Evolutionary conservation across 2,329 filamentous ascomycete species (phyloP).

Genomic region (Massarina eburnea): DNA sequence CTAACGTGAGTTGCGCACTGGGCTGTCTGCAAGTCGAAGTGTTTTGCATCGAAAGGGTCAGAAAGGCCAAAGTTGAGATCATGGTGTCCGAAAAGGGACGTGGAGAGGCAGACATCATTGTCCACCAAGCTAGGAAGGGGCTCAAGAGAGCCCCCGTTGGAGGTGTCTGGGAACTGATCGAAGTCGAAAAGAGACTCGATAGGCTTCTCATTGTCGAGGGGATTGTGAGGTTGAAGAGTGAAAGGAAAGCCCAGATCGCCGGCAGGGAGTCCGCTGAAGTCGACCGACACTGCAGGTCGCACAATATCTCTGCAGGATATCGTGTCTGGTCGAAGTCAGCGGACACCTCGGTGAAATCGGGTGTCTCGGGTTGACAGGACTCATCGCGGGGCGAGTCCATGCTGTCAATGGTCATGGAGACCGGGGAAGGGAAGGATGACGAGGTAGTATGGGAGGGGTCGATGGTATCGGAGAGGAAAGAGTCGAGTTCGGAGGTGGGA

Average conservation of each 20-base stretch:
- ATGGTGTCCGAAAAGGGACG: slow-evolving; percentile 32
- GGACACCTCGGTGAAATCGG: slow-evolving; percentile 45
- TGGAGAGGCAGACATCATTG: slow-evolving; percentile 38
- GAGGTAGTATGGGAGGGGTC: slow-evolving; percentile 37
- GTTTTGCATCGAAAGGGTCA: slow-evolving; percentile 44
- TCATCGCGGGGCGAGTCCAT: slow-evolving; percentile 43
- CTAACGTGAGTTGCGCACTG: slow-evolving; percentile 51
- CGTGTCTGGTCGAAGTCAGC: slow-evolving; percentile 90
- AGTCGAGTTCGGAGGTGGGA: slow-evolving; percentile 24
- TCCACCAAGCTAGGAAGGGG: slow-evolving; percentile 35
- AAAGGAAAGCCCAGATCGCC: slow-evolving; percentile 40
- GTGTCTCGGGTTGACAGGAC: slow-evolving; percentile 43
- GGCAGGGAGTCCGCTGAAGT: slow-evolving; percentile 42
- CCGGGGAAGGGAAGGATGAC: slow-evolving; percentile 39
- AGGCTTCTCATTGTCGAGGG: slow-evolving; percentile 42
- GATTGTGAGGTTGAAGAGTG: slow-evolving; percentile 39
- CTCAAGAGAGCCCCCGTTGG: slow-evolving; percentile 19
- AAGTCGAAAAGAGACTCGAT: slow-evolving; percentile 43
- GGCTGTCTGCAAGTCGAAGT: slow-evolving; percentile 49
- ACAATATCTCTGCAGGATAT: slow-evolving; percentile 99
- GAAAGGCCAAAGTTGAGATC: slow-evolving; percentile 26
- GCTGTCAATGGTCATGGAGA: slow-evolving; percentile 42
- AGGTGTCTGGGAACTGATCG: slow-evolving; percentile 41
- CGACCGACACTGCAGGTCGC: slow-evolving; percentile 99
- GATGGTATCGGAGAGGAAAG: slow-evolving; percentile 30